Evolutionary conservation across 2,329 filamentous ascomycete genomes (phyloP), one percentile per base, ranked within the genome.

Genomic region (Cladophialophora exuberans): DNA sequence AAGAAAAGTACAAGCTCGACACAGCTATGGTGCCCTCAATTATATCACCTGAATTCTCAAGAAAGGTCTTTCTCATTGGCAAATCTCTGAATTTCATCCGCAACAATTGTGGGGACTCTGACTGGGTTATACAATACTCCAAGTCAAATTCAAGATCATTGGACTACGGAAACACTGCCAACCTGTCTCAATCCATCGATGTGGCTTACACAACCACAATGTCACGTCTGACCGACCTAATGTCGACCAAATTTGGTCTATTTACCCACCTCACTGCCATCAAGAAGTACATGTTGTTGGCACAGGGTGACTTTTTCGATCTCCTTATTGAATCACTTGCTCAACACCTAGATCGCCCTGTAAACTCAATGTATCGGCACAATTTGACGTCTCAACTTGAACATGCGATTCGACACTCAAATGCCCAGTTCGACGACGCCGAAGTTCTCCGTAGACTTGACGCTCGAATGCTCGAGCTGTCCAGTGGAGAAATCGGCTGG

Each of bases 61-160:
- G 94, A 64, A 97, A 97, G 68, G 90, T 99, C 4, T 97, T 97
- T 66, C 76, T 99, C 6, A 99, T 99, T 64, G 94, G 94, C 53
- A 99, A 99, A 72, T 96, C 92, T 3, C 81, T 99, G 51, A 99
- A 99, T 72, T 99, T 99, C 72, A 97, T 99, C 69, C 87, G 94
- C 20, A 92, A 97, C 72, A 93, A 91, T 63, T 99, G 94, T 69
- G 88, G 88, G 6, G 95, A 99, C 70, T 90, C 91, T 20, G 84
- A 87, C 26, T 99, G 94, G 94, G 94, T 99, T 1, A 92, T 97
- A 67, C 86, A 86, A 26, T 97, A 99, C 73, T 96, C 92, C 23
- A 96, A 95, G 69, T 87, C 86, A 45, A 89, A 92, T 1, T 96
- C 92, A 7, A 95, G 94, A 72, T 90, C 96, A 72, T 80, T 99